Evolutionary conservation across 371 early-diverging fungal genomes (phyloP).

Genomic region (Rhizopus delemar): DNA sequence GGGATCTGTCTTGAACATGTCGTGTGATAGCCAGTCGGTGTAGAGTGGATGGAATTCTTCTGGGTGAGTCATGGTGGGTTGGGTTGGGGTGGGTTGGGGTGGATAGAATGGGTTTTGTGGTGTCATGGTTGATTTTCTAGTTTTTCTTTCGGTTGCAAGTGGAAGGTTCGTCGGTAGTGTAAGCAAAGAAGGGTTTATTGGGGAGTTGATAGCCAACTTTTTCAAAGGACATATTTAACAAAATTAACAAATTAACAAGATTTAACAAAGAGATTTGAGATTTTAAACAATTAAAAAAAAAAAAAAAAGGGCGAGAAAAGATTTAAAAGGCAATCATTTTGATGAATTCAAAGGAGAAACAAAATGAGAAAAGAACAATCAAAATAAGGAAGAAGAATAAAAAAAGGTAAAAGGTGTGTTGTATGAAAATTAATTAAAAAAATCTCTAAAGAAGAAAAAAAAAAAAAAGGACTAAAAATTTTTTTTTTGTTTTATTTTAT

Average conservation of each 20-base stretch:
- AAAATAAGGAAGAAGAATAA: neutral
- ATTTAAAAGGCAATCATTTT: constrained; percentile 35
- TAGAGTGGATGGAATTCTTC: constrained; percentile 4
- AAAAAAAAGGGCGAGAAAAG: constrained; percentile 8
- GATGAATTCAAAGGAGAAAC: neutral
- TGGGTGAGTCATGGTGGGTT: neutral
- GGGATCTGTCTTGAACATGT: constrained; percentile 1
- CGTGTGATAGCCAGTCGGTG: constrained; percentile 5
- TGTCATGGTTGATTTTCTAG: constrained; percentile 13
- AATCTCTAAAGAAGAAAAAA: neutral
- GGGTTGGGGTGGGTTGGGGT: constrained; percentile 4
- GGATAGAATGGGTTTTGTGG: neutral
- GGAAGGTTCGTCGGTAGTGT: constrained; percentile 40
- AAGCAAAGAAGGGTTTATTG: constrained; percentile 37
- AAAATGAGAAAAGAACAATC: constrained; percentile 10
- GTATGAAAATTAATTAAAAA: neutral
- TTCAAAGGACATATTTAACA: constrained; percentile 31
- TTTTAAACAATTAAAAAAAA: constrained; percentile 8
- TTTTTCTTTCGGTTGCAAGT: constrained; percentile 41
- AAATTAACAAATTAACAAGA: constrained; percentile 26
- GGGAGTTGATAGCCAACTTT: constrained; percentile 16
- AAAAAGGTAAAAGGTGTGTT: neutral
- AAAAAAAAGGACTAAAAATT: neutral
- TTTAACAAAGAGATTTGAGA: constrained; percentile 16
- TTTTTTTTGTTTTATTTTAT: too few species aligned